Conservation (phyloP, 345 rosid species). For the Reutealis trisperma region DNA sequence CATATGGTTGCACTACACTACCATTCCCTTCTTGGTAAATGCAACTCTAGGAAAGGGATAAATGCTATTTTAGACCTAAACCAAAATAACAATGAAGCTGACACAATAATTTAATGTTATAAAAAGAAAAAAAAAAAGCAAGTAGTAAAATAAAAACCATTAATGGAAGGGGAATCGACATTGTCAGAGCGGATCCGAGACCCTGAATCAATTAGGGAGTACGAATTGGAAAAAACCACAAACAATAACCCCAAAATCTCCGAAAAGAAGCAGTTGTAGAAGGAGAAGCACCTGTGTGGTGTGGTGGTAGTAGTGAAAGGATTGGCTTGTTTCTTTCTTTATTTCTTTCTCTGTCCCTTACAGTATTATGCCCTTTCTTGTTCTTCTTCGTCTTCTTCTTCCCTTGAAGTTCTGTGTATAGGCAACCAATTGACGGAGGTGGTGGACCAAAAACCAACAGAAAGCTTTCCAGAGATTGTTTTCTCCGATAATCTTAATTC, state of each 20-base stretch:
- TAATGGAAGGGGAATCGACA: not conserved
- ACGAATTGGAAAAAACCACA: not conserved
- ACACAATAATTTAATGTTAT: not conserved
- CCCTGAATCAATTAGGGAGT: not conserved
- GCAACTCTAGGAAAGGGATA: not conserved
- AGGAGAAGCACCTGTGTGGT: constrained; percentile 1
- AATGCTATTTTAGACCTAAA: not conserved
- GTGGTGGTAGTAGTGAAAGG: not conserved
- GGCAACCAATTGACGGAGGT: not conserved
- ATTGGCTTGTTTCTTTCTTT: not conserved
- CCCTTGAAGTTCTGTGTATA: not conserved
- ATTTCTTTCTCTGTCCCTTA: not conserved
- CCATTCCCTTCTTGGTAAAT: not conserved
- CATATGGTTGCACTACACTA: not conserved
- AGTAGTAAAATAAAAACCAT: too few relatives aligned
- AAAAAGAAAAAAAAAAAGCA: not conserved
- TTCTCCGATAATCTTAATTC: constrained; percentile 3
- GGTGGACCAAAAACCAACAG: constrained; percentile 1
- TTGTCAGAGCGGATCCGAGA: not conserved
- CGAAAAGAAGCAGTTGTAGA: not conserved
- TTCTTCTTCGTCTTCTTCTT: too few relatives aligned
- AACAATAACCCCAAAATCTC: not conserved
- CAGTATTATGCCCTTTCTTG: not conserved
- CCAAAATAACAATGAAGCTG: not conserved
- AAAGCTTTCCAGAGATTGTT: constrained; percentile 2